Base-by-base conservation (phyloP, 192 early-diverging fungal genomes). In the Backusella psychrophila region DNA sequence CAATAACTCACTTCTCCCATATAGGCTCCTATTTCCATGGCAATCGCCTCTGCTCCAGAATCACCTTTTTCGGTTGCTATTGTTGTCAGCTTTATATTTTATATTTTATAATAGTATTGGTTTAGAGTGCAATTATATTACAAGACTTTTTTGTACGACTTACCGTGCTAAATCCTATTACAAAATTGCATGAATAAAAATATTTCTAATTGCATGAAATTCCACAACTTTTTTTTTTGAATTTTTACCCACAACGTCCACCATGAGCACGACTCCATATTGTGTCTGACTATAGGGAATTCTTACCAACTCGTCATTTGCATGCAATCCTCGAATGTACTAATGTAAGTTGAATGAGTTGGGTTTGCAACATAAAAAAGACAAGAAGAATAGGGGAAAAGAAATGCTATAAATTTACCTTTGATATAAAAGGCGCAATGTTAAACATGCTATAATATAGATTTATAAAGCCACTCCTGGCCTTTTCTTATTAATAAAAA, bases 241-340 rank as follows among this genome's bases (percentile, higher is more conserved):
- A 5, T 4, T 63, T 23, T 69, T 80, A 83, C 82, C 82, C 68
- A 78, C 84, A 71, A 87, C 83, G 63, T 87, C 86, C 11, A 84
- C 86, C 86, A 87, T 87, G 12, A 87, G 75, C 6, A 87, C 86
- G 8, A 84, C 86, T 0, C 84, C 86, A 75, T 85, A 87, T 52
- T 87, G 84, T 8, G 80, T 87, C 65, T 81, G 77, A 11, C 70
- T 72, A 49, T 84, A 85, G 2, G 86, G 86, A 26, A 82, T 79
- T 12, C 77, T 35, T 14, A 83, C 56, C 4, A 35, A 33, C 9
- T 85, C 84, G 35, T 84, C 77, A 29, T 78, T 52, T 6, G 49
- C 72, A 76, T 87, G 84, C 21, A 87, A 77, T 68, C 69, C 68
- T 17, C 86, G 77, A 44, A 87, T 84, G 76, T 84, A 87, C 75